phyloP scores from a whole-genome alignment of 2,329 filamentous ascomycete genomes.

The Geosmithia flava region DNA sequence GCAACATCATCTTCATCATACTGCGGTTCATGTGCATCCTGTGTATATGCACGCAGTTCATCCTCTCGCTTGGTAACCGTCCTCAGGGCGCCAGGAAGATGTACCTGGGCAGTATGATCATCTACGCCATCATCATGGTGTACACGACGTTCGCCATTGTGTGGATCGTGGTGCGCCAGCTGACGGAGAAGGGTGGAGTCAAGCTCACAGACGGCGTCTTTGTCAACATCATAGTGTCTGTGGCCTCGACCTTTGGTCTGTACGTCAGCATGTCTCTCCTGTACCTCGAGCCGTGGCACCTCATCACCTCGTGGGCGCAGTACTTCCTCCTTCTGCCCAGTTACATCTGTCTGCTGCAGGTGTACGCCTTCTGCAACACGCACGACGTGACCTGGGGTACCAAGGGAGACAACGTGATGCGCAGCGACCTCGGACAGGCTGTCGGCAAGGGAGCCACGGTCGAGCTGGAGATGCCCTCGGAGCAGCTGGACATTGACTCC shows the following conservation, averaged over 20 bases:
- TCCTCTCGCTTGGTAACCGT: constrained; percentile 88
- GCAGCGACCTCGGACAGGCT: constrained; percentile 83
- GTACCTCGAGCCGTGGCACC: constrained; percentile 97
- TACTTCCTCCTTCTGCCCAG: constrained; percentile 87
- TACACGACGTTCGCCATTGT: constrained; percentile 86
- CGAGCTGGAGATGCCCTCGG: constrained; percentile 92
- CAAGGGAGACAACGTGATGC: constrained; percentile 92
- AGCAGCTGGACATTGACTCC: constrained; percentile 95
- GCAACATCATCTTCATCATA: constrained; percentile 73
- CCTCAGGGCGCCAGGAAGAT: constrained; percentile 90
- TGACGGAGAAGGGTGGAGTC: constrained; percentile 37
- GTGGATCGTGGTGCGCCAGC: constrained; percentile 79
- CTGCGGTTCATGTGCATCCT: constrained; percentile 77
- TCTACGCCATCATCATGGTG: constrained; percentile 87
- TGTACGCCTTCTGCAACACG: constrained; percentile 98
- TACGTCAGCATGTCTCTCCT: constrained; percentile 96
- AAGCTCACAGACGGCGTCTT: constrained; percentile 77
- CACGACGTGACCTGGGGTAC: constrained; percentile 99
- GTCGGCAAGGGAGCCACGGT: constrained; percentile 69
- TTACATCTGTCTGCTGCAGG: constrained; percentile 95
- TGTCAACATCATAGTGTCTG: constrained; percentile 85
- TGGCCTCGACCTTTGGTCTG: constrained; percentile 77
- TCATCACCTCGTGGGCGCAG: constrained; percentile 83
- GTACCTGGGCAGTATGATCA: constrained; percentile 76
- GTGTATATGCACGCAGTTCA: constrained; percentile 89